Conservation (phyloP, 257 asterid species). For the Solanum raphanifolium region DNA sequence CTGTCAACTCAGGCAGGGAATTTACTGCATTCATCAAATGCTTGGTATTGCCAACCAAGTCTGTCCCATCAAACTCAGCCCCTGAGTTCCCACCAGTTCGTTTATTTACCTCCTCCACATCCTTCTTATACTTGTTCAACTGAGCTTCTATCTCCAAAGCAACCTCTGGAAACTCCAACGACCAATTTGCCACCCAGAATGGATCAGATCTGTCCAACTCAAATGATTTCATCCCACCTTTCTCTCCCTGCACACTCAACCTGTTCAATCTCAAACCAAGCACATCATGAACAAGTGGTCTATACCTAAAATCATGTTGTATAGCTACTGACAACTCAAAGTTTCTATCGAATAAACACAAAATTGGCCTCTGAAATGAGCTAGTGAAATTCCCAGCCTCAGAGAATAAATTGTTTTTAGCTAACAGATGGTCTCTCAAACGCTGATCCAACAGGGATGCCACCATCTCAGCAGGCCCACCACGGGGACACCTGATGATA, state of each 20-base stretch:
- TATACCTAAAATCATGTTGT: conserved; percentile 93
- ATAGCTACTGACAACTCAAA: conserved; percentile 85
- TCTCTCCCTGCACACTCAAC: conserved; percentile 81
- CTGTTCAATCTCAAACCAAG: conserved; percentile 90
- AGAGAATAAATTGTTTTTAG: conserved; percentile 72
- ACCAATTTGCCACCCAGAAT: conserved; percentile 81
- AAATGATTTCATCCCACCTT: conserved; percentile 72
- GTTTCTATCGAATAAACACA: conserved; percentile 86
- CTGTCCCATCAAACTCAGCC: conserved; percentile 84
- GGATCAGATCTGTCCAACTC: conserved; percentile 75
- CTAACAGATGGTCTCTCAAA: conserved; percentile 77
- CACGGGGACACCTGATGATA: conserved; percentile 85
- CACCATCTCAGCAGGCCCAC: conserved; percentile 98
- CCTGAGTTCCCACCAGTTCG: conserved; percentile 79
- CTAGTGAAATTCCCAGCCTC: conserved; percentile 73
- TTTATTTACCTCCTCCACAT: conserved; percentile 86
- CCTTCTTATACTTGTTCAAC: conserved; percentile 71
- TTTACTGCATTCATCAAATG: conserved; percentile 94
- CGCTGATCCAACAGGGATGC: conserved; percentile 86
- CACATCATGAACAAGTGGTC: conserved; percentile 92
- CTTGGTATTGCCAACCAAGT: conserved; percentile 79
- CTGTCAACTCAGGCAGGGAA: conserved; percentile 92
- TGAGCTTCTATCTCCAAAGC: conserved; percentile 87
- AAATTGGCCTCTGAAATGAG: conserved; percentile 88
- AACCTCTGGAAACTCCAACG: conserved; percentile 79